Conservation (phyloP, 306 rosid genomes). For the Glycine latifolia region DNA sequence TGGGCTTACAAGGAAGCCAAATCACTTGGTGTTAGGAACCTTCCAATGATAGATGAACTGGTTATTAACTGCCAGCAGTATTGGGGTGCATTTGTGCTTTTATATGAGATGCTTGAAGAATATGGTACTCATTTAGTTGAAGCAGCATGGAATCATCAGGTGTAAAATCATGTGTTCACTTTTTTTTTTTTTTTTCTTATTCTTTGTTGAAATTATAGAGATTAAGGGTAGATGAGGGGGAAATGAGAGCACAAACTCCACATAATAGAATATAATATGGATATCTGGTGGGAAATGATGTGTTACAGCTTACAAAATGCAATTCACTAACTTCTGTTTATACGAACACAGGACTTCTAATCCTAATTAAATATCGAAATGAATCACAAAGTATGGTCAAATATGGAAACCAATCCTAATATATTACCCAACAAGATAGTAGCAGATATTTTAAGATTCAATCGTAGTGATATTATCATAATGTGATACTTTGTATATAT, state of each 20-base stretch:
- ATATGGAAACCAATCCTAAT: conserved; percentile 19
- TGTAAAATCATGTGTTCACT: conserved; percentile 37
- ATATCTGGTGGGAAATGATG: conserved; percentile 5
- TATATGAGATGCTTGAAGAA: conserved; percentile 98
- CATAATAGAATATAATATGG: neutral
- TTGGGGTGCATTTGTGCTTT: conserved; percentile 88
- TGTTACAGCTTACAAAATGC: neutral
- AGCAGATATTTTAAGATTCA: conserved; percentile 22
- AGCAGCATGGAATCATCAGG: conserved; percentile 99
- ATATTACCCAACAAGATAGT: neutral
- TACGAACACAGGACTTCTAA: neutral
- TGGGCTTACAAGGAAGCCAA: conserved; percentile 92
- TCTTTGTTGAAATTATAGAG: conserved; percentile 6
- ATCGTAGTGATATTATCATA: neutral
- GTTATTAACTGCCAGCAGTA: conserved; percentile 62
- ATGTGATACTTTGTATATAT: no score
- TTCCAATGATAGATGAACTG: conserved; percentile 56
- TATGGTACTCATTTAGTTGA: conserved; percentile 97
- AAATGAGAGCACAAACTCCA: neutral
- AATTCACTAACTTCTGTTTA: conserved; percentile 21
- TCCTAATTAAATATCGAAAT: neutral
- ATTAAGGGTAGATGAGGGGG: conserved; percentile 2
- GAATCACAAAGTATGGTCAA: conserved; percentile 18
- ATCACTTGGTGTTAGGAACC: conserved; percentile 84
- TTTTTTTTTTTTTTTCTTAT: conserved; percentile 34